Percentiles rank a stretch among this genome's conserved stretches.
Evolutionary conservation across 306 rosid genomes (phyloP).

Genomic region (Trichosanthes truncata): DNA sequence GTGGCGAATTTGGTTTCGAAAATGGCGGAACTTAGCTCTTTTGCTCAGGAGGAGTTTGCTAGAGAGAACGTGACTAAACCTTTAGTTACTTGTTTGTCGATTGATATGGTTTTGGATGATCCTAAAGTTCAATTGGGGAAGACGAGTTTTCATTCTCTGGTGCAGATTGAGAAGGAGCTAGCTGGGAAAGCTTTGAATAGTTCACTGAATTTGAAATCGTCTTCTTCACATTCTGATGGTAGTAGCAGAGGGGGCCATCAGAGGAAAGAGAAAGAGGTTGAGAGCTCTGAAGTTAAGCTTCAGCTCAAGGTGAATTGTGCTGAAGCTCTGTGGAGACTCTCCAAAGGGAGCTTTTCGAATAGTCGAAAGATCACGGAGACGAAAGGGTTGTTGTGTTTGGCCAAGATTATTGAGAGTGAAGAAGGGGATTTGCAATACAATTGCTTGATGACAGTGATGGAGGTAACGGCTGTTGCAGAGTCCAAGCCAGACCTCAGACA

Average conservation of each 20-base stretch:
- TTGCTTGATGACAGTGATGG: slow-evolving; percentile 79
- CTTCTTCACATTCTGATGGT: slow-evolving; percentile 38
- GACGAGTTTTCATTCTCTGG: slow-evolving; percentile 47
- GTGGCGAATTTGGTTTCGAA: slow-evolving; percentile 53
- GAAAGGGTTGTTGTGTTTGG: slow-evolving; percentile 80
- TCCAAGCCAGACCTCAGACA: slow-evolving; percentile 55
- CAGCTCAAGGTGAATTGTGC: slow-evolving; percentile 55
- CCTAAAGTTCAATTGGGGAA: slow-evolving; percentile 32
- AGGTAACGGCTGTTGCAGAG: slow-evolving; percentile 64
- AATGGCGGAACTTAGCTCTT: slow-evolving; percentile 43
- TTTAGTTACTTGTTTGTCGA: slow-evolving; percentile 44
- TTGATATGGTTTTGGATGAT: slow-evolving; percentile 52
- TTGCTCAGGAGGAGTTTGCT: slow-evolving; percentile 62
- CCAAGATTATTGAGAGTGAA: slow-evolving; percentile 60
- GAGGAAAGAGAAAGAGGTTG: slow-evolving; percentile 48
- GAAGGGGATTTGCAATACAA: slow-evolving; percentile 50
- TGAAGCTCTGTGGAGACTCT: slow-evolving; percentile 76
- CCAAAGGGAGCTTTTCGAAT: slow-evolving; percentile 34
- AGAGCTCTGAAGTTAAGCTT: slow-evolving; percentile 44
- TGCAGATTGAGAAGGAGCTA: slow-evolving; percentile 34
- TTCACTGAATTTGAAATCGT: slow-evolving; percentile 2
- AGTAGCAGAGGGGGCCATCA: slow-evolving; percentile 38
- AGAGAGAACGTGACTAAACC: slow-evolving; percentile 70
- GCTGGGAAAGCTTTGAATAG: background rate
- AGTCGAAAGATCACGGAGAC: slow-evolving; percentile 68